Evolutionary conservation across 345 rosid genomes (phyloP), one percentile per base, ranked within the genome.

Genomic region (Hypericum perforatum): DNA sequence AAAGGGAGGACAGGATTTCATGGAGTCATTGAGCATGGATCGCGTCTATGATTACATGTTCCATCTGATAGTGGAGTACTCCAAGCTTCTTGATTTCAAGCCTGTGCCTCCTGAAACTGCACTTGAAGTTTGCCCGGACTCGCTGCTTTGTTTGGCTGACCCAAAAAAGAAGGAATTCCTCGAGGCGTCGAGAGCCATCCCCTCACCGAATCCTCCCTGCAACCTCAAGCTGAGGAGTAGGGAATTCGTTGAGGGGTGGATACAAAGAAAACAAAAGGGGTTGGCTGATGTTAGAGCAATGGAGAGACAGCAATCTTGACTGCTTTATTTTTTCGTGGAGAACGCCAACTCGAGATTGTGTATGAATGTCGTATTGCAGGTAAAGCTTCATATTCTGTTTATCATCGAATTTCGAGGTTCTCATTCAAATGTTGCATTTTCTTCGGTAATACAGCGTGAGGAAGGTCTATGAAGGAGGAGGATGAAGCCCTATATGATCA

Each of bases 1-100:
- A 15, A 74, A 77, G 76, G 65, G 72, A 48, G 98, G 92, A 46
- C 98, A 87, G 46, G 56, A 67, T 41, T 75, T 77, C 60, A 87
- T 87, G 96, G 86, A 74, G 64, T 74, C 74, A 60, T 62, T 82
- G 42, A 82, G 56, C 45, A 78, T 87, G 92, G 80, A 82, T 55
- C 44, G 79, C 39, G 69, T 91, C 9, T 87, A 87, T 42, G 95
- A 87, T 66, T 91, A 87, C 78, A 82, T 85, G 95, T 80, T 76
- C 70, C 84, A 91, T 68, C 88, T 91, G 51, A 75, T 91, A 55
- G 46, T 45, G 0, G 86, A 81, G 68, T 87, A 87, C 70, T 68
- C 98, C 38, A 87, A 82, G 78, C 76, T 91, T 73, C 89, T 65
- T 50, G 74, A 70, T 49, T 87, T 81, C 72, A 76, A 74, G 70